Evolutionary conservation across 1,284 basidiomycete species (phyloP).

Genomic region (Ustilago sp.): DNA sequence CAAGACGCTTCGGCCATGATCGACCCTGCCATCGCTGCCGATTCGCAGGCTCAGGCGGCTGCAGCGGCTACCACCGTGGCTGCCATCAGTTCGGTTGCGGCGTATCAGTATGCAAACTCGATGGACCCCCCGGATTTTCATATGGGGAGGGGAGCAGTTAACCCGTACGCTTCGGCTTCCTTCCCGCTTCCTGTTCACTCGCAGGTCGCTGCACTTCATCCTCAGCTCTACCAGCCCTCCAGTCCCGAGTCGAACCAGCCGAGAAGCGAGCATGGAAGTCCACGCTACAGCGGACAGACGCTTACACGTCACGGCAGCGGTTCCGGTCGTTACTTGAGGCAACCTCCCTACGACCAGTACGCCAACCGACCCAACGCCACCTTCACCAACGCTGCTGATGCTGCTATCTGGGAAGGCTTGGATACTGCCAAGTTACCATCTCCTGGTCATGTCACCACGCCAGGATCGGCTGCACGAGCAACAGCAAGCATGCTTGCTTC

Average conservation of each 20-base stretch:
- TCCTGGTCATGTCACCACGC: slow-evolving; percentile 42
- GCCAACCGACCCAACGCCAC: slow-evolving; percentile 16
- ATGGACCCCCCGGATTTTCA: slow-evolving; percentile 58
- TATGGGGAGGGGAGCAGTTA: slow-evolving; percentile 57
- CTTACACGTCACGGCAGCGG: slow-evolving; percentile 52
- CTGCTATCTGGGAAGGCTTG: slow-evolving; percentile 54
- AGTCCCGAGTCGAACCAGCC: slow-evolving; percentile 60
- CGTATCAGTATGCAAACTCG: slow-evolving; percentile 47
- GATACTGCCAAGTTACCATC: slow-evolving; percentile 52
- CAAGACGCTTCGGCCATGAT: slow-evolving; percentile 48
- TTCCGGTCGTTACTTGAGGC: slow-evolving; percentile 34
- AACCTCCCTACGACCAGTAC: slow-evolving; percentile 32
- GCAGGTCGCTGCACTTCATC: slow-evolving; percentile 50
- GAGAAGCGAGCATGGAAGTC: slow-evolving; percentile 59
- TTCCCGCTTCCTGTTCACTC: slow-evolving; percentile 55
- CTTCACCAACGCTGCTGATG: slow-evolving; percentile 35
- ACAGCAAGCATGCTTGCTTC: slow-evolving; percentile 47
- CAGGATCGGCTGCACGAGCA: slow-evolving; percentile 42
- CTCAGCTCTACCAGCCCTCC: slow-evolving; percentile 52
- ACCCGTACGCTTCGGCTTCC: slow-evolving; percentile 56
- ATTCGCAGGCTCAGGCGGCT: slow-evolving; percentile 49
- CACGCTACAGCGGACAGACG: slow-evolving; percentile 49
- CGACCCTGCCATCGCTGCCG: slow-evolving; percentile 51
- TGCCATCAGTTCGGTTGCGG: slow-evolving; percentile 52
- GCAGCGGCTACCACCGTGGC: slow-evolving; percentile 49